Percentiles rank a stretch among this genome's conserved stretches.
phyloP scores from a whole-genome alignment of 192 early-diverging fungal species.

The Podila epigama region DNA sequence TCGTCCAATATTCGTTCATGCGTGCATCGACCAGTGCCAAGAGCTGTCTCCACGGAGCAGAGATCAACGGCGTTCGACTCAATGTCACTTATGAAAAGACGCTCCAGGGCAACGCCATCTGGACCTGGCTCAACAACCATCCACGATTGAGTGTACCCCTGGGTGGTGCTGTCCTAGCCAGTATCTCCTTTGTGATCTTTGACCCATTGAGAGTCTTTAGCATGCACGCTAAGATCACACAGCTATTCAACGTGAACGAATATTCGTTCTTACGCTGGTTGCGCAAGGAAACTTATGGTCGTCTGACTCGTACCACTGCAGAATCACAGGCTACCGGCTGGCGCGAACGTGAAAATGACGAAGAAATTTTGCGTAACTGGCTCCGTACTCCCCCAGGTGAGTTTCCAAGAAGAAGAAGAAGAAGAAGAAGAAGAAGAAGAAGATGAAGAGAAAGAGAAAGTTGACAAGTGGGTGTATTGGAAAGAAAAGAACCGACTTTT shows the following conservation, averaged over 20 bases:
- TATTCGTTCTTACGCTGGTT: slow-evolving; percentile 66
- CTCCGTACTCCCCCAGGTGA: slow-evolving; percentile 62
- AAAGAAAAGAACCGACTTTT: neutral
- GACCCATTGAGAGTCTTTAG: slow-evolving; percentile 92
- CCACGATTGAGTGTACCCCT: slow-evolving; percentile 25
- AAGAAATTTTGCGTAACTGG: slow-evolving; percentile 61
- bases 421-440: no score
- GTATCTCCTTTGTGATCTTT: slow-evolving; percentile 83
- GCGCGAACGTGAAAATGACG: slow-evolving; percentile 65
- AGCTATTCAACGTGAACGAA: slow-evolving; percentile 76
- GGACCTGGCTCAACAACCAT: slow-evolving; percentile 36
- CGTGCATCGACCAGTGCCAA: slow-evolving; percentile 88
- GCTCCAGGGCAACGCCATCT: slow-evolving; percentile 42
- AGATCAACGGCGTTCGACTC: slow-evolving; percentile 71
- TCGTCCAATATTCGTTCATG: slow-evolving; percentile 77
- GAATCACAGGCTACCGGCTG: slow-evolving; percentile 51
- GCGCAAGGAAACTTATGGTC: slow-evolving; percentile 59
- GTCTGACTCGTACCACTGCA: slow-evolving; percentile 26
- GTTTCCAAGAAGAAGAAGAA: no score
- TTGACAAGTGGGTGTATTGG: no score
- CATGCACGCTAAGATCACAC: slow-evolving; percentile 85
- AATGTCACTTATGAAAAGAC: slow-evolving; percentile 69
- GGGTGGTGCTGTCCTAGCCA: slow-evolving; percentile 64
- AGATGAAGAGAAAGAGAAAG: no score
- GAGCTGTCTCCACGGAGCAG: slow-evolving; percentile 86